Evolutionary conservation across 331 rosid species (phyloP), one percentile per base, ranked within the genome.

Genomic region (Malus hybrid): DNA sequence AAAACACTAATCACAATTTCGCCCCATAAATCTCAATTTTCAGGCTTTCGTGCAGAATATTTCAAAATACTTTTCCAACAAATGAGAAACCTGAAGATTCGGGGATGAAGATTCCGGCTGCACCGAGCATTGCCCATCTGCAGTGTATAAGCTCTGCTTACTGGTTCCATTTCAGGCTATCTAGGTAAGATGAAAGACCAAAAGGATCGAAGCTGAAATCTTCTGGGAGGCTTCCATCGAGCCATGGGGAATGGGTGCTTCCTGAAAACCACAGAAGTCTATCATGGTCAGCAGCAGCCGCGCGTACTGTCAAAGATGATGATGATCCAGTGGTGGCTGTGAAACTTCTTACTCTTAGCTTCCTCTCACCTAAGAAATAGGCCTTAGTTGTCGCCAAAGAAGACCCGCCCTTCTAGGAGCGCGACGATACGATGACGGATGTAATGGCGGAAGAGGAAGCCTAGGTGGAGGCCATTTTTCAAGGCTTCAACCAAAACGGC

Each of bases 81-180:
- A 68, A 75, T 34, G 57, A 72, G 60, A 75, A 44, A 22, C 56
- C 77, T 42, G 55, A 56, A 61, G 65, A 87, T 29, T 89, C 93
- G 5, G 91, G 93, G 73, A 89, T 89, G 91, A 89, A 89, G 52
- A 89, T 89, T 0, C 93, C 93, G 6, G 93, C 91, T 2, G 93
- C 93, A 0, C 93, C 93, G 65, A 87, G 71, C 93, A 89, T 89
- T 42, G 93, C 93, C 93, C 93, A 89, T 61, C 93, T 78, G 86
- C 93, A 87, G 78, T 89, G 93, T 5, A 89, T 91, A 2, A 89
- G 2, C 86, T 89, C 93, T 39, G 91, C 30, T 64, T 89, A 89
- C 46, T 29, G 63, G 67, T 89, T 89, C 93, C 93, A 89, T 76
- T 81, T 89, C 75, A 89, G 58, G 74, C 79, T 85, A 79, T 89